Conservation (phyloP, 805 yeast species). For the Ogataea neopini region DNA sequence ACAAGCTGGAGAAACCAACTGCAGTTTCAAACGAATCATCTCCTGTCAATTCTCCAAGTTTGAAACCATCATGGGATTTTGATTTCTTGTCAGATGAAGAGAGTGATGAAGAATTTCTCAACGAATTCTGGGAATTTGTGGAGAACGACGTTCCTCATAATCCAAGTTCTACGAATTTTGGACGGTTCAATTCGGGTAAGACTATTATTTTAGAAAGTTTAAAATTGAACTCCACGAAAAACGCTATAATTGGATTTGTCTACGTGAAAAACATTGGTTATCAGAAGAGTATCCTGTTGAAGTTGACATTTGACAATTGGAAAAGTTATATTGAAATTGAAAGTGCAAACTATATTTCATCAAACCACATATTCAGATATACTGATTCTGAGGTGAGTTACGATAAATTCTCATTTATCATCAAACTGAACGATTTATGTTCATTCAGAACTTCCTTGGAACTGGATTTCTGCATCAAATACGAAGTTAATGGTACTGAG, state of each 20-base stretch:
- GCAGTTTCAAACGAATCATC: conserved; percentile 62
- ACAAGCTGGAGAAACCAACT: conserved; percentile 58
- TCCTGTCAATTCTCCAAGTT: conserved; percentile 36
- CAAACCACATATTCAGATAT: conserved; percentile 42
- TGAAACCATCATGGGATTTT: conserved; percentile 31
- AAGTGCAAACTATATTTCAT: conserved; percentile 37
- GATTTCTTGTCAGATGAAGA: conserved; percentile 28
- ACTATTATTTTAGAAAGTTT: conserved; percentile 38
- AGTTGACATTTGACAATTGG: conserved; percentile 53
- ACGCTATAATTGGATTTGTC: conserved; percentile 42
- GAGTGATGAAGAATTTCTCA: conserved; percentile 24
- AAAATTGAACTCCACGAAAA: conserved; percentile 42
- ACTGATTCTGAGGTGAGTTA: conserved; percentile 32
- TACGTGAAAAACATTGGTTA: conserved; percentile 41
- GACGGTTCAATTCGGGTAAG: conserved; percentile 33
- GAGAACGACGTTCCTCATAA: conserved; percentile 34
- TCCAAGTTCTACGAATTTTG: conserved; percentile 31
- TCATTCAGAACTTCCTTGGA: conserved; percentile 27
- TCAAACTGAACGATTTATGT: conserved; percentile 40
- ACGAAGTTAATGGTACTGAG: conserved; percentile 33
- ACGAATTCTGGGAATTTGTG: conserved; percentile 32
- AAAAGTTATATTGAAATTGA: conserved; percentile 35
- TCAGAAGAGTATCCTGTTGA: conserved; percentile 43
- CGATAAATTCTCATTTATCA: conserved; percentile 50
- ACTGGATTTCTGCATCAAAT: conserved; percentile 42